A percentile compares a stretch with the other conserved stretches of the same genome.
phyloP scores from a whole-genome alignment of 352 stramenopile species.

The Pythium dissotocum region DNA sequence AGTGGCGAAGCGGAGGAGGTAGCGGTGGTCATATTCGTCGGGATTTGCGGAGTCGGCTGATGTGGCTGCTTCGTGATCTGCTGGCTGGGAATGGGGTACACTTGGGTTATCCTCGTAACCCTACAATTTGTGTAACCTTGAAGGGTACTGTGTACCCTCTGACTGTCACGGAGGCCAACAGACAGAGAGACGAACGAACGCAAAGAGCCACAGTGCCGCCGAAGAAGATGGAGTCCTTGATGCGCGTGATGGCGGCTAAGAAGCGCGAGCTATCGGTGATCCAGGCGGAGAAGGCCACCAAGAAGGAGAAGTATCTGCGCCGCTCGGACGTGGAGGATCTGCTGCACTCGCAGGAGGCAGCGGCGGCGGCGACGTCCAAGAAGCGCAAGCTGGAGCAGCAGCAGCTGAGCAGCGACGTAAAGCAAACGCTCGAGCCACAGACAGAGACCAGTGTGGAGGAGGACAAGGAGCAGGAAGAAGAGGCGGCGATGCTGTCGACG shows the following conservation, averaged over 20 bases:
- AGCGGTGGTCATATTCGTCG: conserved; percentile 3
- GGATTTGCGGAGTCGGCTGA: not conserved
- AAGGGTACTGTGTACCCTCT: not conserved
- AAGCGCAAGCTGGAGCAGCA: conserved; percentile 45
- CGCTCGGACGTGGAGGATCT: conserved; percentile 73
- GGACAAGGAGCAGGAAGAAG: conserved; percentile 19
- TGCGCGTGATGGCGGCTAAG: conserved; percentile 79
- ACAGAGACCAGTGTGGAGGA: not conserved
- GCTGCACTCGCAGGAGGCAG: conserved; percentile 33
- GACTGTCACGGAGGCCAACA: not conserved
- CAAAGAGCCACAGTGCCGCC: conserved; percentile 2
- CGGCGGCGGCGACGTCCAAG: conserved; percentile 32
- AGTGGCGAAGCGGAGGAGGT: conserved; percentile 25
- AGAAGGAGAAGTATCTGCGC: conserved; percentile 81
- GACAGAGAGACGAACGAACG: not conserved
- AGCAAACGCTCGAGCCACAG: not conserved
- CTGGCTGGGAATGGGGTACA: conserved; percentile 7
- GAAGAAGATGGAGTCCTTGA: conserved; percentile 64
- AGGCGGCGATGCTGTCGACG: conserved; percentile 50
- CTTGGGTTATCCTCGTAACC: not conserved
- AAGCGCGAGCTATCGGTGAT: conserved; percentile 73
- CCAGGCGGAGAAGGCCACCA: conserved; percentile 46
- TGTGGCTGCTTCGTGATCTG: conserved; percentile 1
- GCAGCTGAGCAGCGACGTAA: not conserved
- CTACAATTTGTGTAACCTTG: not conserved